A percentile compares a stretch with the other conserved stretches of the same genome.
These are phyloP conservation scores for Yamadazyma takamatsuzukensis DNA, from an alignment of 805 yeast species.

Conservation along the genomic window DNA sequence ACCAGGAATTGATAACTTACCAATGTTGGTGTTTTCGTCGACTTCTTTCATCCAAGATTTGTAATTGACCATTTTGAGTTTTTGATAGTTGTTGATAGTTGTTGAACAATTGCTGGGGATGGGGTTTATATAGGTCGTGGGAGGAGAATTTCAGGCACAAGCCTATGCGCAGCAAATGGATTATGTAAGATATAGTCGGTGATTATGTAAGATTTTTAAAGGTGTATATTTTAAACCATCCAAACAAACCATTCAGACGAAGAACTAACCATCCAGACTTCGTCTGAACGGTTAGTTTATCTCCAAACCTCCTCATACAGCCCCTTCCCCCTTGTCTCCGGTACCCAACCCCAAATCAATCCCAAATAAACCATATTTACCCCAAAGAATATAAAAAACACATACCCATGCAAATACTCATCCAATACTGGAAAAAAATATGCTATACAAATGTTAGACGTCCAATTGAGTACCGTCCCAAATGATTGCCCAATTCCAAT, in stretches of 20 bases:
- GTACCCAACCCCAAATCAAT: conserved; percentile 20
- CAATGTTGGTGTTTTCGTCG: conserved; percentile 47
- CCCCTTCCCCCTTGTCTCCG: conserved; percentile 30
- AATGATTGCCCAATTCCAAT: conserved; percentile 33
- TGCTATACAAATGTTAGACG: conserved; percentile 30
- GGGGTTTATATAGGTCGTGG: too few relatives aligned
- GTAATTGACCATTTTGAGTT: conserved; percentile 39
- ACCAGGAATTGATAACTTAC: conserved; percentile 69
- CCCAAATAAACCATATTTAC: conserved; percentile 17
- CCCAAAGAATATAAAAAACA: conserved; percentile 25
- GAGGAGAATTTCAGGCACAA: too few relatives aligned
- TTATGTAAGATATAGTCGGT: too few relatives aligned
- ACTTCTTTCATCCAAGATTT: conserved; percentile 54
- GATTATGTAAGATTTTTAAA: too few relatives aligned
- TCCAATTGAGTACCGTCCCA: conserved; percentile 35
- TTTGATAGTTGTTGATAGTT: too few relatives aligned
- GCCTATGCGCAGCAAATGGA: too few relatives aligned
- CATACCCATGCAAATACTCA: conserved; percentile 21
- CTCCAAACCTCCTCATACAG: conserved; percentile 29
- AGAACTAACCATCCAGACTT: too few relatives aligned
- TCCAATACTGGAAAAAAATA: conserved; percentile 27
- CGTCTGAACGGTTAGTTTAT: too few relatives aligned
- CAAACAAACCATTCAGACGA: too few relatives aligned
- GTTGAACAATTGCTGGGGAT: too few relatives aligned
- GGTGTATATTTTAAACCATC: too few relatives aligned